Conservation (phyloP, 805 yeast genomes). For the Nematodospora valgi region DNA sequence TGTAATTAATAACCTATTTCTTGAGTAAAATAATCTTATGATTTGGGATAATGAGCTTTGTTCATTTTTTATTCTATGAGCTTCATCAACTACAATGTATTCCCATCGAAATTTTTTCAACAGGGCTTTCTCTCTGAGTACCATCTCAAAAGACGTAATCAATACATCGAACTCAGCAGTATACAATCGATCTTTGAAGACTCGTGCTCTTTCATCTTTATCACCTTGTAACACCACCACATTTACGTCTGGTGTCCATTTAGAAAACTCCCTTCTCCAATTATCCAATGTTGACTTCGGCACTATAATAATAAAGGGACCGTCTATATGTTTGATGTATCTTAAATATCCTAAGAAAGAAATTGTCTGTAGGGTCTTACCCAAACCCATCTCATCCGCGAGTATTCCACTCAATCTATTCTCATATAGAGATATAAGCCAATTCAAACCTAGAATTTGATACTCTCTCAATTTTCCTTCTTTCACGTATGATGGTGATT, state of each 20-base stretch:
- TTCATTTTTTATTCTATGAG: slow-evolving; percentile 95
- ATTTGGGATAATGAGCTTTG: slow-evolving; percentile 90
- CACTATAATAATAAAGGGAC: slow-evolving; percentile 88
- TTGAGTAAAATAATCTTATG: slow-evolving; percentile 81
- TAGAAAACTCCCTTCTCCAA: slow-evolving; percentile 92
- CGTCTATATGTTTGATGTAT: slow-evolving; percentile 71
- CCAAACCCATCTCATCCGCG: slow-evolving; percentile 98
- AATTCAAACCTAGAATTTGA: slow-evolving; percentile 91
- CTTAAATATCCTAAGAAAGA: slow-evolving; percentile 87
- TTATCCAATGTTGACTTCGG: slow-evolving; percentile 95
- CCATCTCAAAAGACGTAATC: slow-evolving; percentile 90
- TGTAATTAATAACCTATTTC: slow-evolving; percentile 80
- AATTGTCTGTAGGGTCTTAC: slow-evolving; percentile 92
- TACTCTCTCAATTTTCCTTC: slow-evolving; percentile 80
- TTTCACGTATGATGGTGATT: slow-evolving; percentile 73
- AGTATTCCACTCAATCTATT: slow-evolving; percentile 87
- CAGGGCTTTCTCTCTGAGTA: slow-evolving; percentile 79
- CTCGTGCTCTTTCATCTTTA: slow-evolving; percentile 68
- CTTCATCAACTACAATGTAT: slow-evolving; percentile 91
- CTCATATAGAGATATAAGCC: slow-evolving; percentile 88
- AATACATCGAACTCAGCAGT: slow-evolving; percentile 84
- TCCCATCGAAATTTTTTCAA: slow-evolving; percentile 88
- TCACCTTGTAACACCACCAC: slow-evolving; percentile 84
- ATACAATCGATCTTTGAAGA: slow-evolving; percentile 58
- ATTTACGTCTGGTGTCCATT: slow-evolving; percentile 94